These are phyloP conservation scores for Sugiyamaella paludigena DNA, from an alignment of 1,139 yeast genomes.

Conservation along the genomic window DNA sequence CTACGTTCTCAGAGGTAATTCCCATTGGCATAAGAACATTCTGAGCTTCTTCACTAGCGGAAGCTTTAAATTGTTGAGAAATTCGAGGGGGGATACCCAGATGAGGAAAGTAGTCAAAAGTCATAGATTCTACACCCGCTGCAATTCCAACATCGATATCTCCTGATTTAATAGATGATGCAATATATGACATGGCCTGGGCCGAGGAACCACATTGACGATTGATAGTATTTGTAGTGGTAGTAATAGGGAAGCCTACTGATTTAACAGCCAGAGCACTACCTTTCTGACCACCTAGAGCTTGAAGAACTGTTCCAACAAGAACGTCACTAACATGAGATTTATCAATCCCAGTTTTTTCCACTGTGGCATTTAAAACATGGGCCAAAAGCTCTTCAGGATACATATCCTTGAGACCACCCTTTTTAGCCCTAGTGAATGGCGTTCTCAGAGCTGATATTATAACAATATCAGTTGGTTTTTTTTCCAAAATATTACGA, in stretches of 20 bases:
- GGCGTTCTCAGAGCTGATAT: slow-evolving; percentile 43
- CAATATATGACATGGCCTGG: slow-evolving; percentile 42
- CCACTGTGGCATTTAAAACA: slow-evolving; percentile 38
- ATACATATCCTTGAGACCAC: slow-evolving; percentile 40
- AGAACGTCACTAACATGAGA: slow-evolving; percentile 36
- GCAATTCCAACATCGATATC: slow-evolving; percentile 42
- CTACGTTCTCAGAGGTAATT: slow-evolving; percentile 42
- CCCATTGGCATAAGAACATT: slow-evolving; percentile 45
- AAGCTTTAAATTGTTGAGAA: slow-evolving; percentile 28
- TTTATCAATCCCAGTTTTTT: slow-evolving; percentile 35
- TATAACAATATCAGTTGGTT: slow-evolving; percentile 41
- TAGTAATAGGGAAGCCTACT: slow-evolving; percentile 41
- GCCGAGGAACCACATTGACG: slow-evolving; percentile 47
- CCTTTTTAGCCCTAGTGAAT: slow-evolving; percentile 41
- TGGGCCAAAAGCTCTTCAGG: slow-evolving; percentile 42
- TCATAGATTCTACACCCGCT: slow-evolving; percentile 49
- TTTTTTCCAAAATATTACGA: slow-evolving; percentile 22
- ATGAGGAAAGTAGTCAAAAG: slow-evolving; percentile 45
- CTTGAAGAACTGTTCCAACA: slow-evolving; percentile 40
- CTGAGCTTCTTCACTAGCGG: slow-evolving; percentile 33
- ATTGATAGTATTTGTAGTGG: slow-evolving; percentile 44
- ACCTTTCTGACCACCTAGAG: slow-evolving; percentile 40
- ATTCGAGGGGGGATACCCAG: slow-evolving; percentile 41
- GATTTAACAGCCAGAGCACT: slow-evolving; percentile 38
- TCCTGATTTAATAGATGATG: slow-evolving; percentile 39